phyloP scores from a whole-genome alignment of 495 filamentous ascomycete genomes.

The Astrothelium subdiscretum region DNA sequence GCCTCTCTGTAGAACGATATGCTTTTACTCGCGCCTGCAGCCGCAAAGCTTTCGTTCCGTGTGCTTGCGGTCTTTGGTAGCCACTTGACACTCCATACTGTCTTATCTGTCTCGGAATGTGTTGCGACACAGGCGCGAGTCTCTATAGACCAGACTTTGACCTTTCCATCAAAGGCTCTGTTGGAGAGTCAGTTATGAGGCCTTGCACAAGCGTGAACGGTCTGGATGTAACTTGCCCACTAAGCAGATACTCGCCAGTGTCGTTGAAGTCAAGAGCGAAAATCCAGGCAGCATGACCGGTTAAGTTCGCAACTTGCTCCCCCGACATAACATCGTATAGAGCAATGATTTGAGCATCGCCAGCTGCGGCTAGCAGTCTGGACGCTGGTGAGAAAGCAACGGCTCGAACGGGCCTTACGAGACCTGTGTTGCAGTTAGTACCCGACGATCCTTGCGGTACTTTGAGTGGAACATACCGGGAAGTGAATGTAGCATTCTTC shows the following conservation, averaged over 20 bases:
- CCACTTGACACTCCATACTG: slow-evolving; percentile 82
- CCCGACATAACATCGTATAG: slow-evolving; percentile 86
- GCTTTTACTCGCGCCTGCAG: slow-evolving; percentile 66
- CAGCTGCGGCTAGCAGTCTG: slow-evolving; percentile 80
- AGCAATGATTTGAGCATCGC: slow-evolving; percentile 77
- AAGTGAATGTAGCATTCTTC: slow-evolving; percentile 73
- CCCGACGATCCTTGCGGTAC: neutral
- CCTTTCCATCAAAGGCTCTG: slow-evolving; percentile 78
- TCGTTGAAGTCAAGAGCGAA: slow-evolving; percentile 82
- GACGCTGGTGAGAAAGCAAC: slow-evolving; percentile 79
- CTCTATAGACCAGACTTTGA: slow-evolving; percentile 88
- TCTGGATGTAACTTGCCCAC: slow-evolving; percentile 16
- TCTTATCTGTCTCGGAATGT: slow-evolving; percentile 77
- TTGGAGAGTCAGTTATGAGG: neutral
- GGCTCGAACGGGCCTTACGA: slow-evolving; percentile 71
- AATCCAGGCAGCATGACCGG: slow-evolving; percentile 74
- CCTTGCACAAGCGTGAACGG: neutral
- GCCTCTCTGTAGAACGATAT: slow-evolving; percentile 90
- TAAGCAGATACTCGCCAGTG: slow-evolving; percentile 87
- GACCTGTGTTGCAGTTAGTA: slow-evolving; percentile 32
- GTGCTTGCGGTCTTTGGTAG: slow-evolving; percentile 53
- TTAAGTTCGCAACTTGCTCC: slow-evolving; percentile 78
- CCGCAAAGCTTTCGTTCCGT: slow-evolving; percentile 75
- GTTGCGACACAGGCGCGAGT: slow-evolving; percentile 77
- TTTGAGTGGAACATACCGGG: slow-evolving; percentile 29